Evolutionary conservation across 371 early-diverging fungal genomes (phyloP), one percentile per base, ranked within the genome.

Genomic region (Rhizopus arrhizus): DNA sequence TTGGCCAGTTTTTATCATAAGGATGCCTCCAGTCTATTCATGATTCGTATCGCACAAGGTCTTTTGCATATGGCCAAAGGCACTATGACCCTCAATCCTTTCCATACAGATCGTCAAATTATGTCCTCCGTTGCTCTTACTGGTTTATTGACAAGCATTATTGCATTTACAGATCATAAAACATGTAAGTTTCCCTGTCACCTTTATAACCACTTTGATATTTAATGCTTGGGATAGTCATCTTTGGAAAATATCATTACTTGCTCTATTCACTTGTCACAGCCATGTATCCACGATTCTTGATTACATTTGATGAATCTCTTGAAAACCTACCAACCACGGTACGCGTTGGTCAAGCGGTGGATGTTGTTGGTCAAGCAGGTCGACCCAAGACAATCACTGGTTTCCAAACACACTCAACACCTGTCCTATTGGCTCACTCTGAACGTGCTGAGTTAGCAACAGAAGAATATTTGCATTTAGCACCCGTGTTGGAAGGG

Each of bases 281-380:
- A 15, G 91, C 98, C 47, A 94, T 97, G 87, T 95, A 95, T 73
- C 98, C 99, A 53, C 91, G 99, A 60, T 96, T 98, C 89, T 80
- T 99, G 65, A 92, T 96, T 59, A 95, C 98, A 10, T 80, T 97
- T 59, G 91, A 97, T 74, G 93, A 91, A 69, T 75, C 89, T 38
- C 73, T 94, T 33, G 89, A 96, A 67, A 82, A 75, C 49, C 66
- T 94, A 56, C 81, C 90, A 8, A 91, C 89, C 33, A 89, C 91
- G 15, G 94, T 98, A 32, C 94, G 98, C 64, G 99, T 99, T 29
- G 99, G 99, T 54, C 97, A 95, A 64, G 97, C 98, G 10, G 97
- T 99, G 32, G 99, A 99, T 75, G 94, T 92, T 3, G 99, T 99
- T 33, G 99, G 99, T 34, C 96, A 99, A 75, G 98, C 98, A 1